Conservation (phyloP, 176 grass and related monocot species). For the Tillandsia leiboldiana region DNA sequence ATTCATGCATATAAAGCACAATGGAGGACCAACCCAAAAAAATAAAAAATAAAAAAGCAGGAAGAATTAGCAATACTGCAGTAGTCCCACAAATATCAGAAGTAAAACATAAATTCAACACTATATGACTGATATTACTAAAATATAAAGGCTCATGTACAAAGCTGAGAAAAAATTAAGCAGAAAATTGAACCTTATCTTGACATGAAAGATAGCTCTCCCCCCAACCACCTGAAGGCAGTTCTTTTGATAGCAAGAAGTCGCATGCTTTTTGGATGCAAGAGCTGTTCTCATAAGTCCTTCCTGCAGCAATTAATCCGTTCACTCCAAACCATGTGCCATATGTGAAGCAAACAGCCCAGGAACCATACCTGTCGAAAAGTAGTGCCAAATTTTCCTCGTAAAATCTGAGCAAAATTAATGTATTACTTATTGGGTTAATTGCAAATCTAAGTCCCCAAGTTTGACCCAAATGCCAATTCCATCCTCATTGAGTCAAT, state of each 20-base stretch:
- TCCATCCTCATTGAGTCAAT: too few relatives aligned
- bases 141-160: neutral
- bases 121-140: neutral
- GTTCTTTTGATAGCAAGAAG: conserved; percentile 83
- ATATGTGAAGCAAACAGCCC: conserved; percentile 97
- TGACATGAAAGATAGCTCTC: conserved; percentile 97
- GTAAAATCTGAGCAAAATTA: too few relatives aligned
- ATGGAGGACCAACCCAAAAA: too few relatives aligned
- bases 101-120: neutral
- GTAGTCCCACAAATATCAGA: too few relatives aligned
- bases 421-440: too few relatives aligned
- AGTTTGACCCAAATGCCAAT: too few relatives aligned
- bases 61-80: too few relatives aligned
- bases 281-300: conserved; percentile 51
- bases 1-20: too few relatives aligned
- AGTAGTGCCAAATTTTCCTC: neutral
- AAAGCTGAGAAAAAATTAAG: neutral
- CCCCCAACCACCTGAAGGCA: conserved; percentile 86
- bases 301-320: conserved; percentile 66
- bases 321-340: conserved; percentile 89
- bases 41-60: too few relatives aligned
- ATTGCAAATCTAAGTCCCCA: too few relatives aligned
- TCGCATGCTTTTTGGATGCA: conserved; percentile 68
- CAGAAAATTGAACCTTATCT: conserved; percentile 51
- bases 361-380: conserved; percentile 77